phyloP scores from a whole-genome alignment of 2,329 filamentous ascomycete species.

The Pestalotiopsis sp. region DNA sequence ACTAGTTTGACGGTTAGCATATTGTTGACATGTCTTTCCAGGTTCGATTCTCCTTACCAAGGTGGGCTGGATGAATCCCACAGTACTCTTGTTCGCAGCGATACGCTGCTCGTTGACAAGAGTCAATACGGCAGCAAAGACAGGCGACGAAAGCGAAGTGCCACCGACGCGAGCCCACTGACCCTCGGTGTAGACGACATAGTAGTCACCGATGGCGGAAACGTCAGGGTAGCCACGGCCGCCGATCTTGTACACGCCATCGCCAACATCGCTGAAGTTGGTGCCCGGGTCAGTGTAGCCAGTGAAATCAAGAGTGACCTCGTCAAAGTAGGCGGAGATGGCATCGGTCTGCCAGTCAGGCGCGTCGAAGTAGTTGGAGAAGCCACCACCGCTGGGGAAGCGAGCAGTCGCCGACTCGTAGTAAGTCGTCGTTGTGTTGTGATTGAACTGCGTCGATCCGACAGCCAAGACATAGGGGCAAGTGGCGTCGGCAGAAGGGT shows the following conservation, averaged over 20 bases:
- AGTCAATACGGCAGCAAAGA: conserved; percentile 60
- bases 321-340: conserved; percentile 41
- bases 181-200: conserved; percentile 28
- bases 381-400: conserved; percentile 42
- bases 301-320: conserved; percentile 23
- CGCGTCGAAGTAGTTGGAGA: conserved; percentile 44
- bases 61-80: conserved; percentile 13
- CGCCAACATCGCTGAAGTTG: conserved; percentile 3
- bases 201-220: conserved; percentile 43
- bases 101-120: conserved; percentile 63
- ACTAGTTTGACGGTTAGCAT: conserved; percentile 1
- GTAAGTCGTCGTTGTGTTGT: conserved; percentile 20
- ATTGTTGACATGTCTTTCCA: not conserved
- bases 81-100: conserved; percentile 10
- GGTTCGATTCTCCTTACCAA: not conserved
- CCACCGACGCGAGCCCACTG: conserved; percentile 44
- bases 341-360: conserved; percentile 42
- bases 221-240: conserved; percentile 43
- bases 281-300: conserved; percentile 24
- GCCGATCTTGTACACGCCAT: conserved; percentile 35
- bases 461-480: conserved; percentile 53
- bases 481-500: conserved; percentile 45
- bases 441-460: conserved; percentile 33
- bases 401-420: conserved; percentile 25
- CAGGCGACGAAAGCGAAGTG: conserved; percentile 59